Evolutionary conservation across 2,329 filamentous ascomycete genomes (phyloP).

Genomic region (Dothistroma septosporum): DNA sequence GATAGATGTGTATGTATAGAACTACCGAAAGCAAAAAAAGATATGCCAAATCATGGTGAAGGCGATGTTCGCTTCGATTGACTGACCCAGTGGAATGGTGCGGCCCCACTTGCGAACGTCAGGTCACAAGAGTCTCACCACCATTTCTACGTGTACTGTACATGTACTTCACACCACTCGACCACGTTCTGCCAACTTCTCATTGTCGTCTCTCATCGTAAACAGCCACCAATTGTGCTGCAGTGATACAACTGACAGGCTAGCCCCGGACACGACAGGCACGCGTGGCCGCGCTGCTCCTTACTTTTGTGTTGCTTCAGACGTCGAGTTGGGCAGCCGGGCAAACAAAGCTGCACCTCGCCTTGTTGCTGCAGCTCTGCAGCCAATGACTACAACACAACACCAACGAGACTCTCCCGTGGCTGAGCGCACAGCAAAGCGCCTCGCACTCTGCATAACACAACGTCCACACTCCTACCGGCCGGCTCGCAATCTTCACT

Average conservation of each 20-base stretch:
- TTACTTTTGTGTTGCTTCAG: neutral
- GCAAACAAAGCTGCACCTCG: conserved; percentile 11
- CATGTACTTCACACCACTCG: neutral
- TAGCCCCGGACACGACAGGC: neutral
- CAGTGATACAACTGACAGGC: neutral
- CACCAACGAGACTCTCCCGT: conserved; percentile 1
- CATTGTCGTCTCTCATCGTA: neutral
- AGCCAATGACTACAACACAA: conserved; percentile 1
- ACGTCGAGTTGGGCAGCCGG: conserved; percentile 5
- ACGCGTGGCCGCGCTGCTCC: neutral
- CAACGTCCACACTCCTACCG: neutral
- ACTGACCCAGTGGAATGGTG: neutral
- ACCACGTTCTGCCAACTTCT: neutral
- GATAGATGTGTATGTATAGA: conserved; percentile 21
- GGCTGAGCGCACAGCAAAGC: neutral
- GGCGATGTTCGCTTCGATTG: neutral
- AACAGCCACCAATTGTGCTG: neutral
- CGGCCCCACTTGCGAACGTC: neutral
- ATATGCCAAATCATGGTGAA: neutral
- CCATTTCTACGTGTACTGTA: too few relatives aligned
- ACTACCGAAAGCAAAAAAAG: neutral
- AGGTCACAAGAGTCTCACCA: neutral
- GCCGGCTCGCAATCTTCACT: neutral
- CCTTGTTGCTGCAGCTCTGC: neutral
- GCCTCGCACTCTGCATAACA: neutral